Evolutionary conservation across 768 basidiomycete genomes (phyloP), one percentile per base, ranked within the genome.

Genomic region (Mycena rosella): DNA sequence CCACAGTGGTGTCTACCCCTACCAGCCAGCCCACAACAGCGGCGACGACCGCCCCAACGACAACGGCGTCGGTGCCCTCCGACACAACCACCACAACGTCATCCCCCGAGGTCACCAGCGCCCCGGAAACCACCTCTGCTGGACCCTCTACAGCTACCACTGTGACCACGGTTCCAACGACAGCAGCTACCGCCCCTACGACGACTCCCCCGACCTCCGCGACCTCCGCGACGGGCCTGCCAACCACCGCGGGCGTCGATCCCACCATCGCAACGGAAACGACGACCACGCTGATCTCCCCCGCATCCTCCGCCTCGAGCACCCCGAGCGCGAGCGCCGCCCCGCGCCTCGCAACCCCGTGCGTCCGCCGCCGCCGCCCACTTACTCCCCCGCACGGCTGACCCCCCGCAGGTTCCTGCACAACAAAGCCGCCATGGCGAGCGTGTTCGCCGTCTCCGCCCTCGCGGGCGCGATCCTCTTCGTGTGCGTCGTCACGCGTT

Each of bases 341-440:
- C 44, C 2, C 3, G 20, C 3, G 20, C 44, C 11, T 11, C 44
- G n/a, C n/a, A n/a, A 45, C 20, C 44, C 6, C n/a, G 44, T 45
- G 44, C n/a, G 44, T 45, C 44, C 22, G 3, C 7, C 44, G 6
- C 13, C n/a, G n/a, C 44, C 9, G 7, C n/a, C 6, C 18, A 7
- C 44, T 24, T 9, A n/a, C 6, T 34, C 32, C 7, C 44, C n/a
- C 20, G n/a, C n/a, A 5, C 22, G 7, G 26, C 22, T 27, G 13
- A 27, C 20, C 22, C 13, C 24, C 26, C 26, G 2, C 47, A 91
- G 91, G 48, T 93, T 93, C 81, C 90, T 93, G 76, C 68, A 82
- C 52, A 94, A 94, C 80, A 92, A 78, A 22, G 90, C 87, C 24
- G 92, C 91, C 0, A 89, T 93, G 1, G 90, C 89, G 2, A 92